Base-by-base conservation (phyloP, 2,329 filamentous ascomycete species). In the Blastomyces gilchristii region DNA sequence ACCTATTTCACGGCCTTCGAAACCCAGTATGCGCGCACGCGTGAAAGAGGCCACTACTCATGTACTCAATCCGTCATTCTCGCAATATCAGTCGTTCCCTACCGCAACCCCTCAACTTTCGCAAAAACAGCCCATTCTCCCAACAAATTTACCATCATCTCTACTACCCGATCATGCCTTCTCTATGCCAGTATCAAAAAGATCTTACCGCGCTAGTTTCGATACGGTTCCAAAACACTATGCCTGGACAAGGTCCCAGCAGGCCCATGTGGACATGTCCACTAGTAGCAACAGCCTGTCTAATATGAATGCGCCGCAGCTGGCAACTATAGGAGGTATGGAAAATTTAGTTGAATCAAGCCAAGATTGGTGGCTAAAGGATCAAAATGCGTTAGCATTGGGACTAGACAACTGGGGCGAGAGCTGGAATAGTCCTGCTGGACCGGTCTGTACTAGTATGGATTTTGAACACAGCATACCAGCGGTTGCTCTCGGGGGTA, bases 341-440 rank as follows among this genome's bases (percentile, higher is more conserved):
- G 83, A 87, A 45, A 82, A 82, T 54, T 73, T 88, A 5, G 79
- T 87, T 3, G 80, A 83, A 56, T 85, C 87, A 59, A 83, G 82
- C 58, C 84, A 87, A 65, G 83, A 87, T 67, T 86, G 83, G 83
- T 86, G 84, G 79, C 78, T 85, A 62, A 77, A 81, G 45, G 86
- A 89, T 68, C 85, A 88, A 68, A 81, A 78, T 22, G 81, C 83
- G 59, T 74, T 88, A 3, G 84, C 83, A 0, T 72, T 82, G 3
- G 85, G 85, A 1, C 83, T 88, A 66, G 85, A 82, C 34, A 86
- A 85, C 62, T 88, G 66, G 66, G 49, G 50, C 28, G 62, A 61
- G 37, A 60, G 37, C 41, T 65, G 64, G 64, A 52, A 61, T 41
- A 57, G 22, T 28, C 25, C 22, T 16, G 25, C 61, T 8, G 34